Conservation (phyloP, 2,329 filamentous ascomycete species). For the Hypoxylon sp. region DNA sequence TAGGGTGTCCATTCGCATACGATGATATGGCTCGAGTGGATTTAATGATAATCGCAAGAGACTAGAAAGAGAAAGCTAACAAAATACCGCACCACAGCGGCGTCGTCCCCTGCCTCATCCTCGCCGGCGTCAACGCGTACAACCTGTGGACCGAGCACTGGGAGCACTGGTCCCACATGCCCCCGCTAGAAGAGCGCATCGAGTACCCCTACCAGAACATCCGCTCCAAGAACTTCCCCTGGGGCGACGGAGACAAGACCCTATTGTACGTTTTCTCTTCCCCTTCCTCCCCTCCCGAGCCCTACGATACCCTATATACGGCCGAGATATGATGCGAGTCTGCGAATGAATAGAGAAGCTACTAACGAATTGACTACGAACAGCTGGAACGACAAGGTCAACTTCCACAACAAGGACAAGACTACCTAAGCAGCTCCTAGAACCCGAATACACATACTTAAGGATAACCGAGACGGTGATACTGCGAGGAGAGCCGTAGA, state of each 20-base stretch:
- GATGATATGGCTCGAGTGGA: too few relatives aligned
- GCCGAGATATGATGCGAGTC: background rate
- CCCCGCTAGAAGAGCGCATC: constrained; percentile 87
- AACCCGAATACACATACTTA: background rate
- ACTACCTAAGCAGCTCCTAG: constrained; percentile 55
- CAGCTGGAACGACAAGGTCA: constrained; percentile 95
- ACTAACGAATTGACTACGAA: constrained; percentile 37
- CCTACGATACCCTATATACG: background rate
- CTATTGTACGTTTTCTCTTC: constrained; percentile 67
- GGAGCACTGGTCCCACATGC: constrained; percentile 91
- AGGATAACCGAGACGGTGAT: background rate
- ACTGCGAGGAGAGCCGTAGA: background rate
- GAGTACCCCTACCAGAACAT: constrained; percentile 99
- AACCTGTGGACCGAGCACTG: constrained; percentile 95
- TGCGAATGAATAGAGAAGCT: constrained; percentile 2
- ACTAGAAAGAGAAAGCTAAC: too few relatives aligned
- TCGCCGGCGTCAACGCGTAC: constrained; percentile 85
- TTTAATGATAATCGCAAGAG: background rate
- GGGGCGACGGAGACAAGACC: constrained; percentile 95
- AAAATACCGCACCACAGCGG: constrained; percentile 64
- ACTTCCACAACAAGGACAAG: constrained; percentile 97
- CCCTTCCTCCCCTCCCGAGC: constrained; percentile 1
- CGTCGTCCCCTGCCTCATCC: constrained; percentile 77
- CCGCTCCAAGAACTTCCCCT: constrained; percentile 93
- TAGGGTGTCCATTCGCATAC: background rate